Percentiles rank a stretch among this genome's conserved stretches.
Conservation (phyloP, 306 rosid species). For the Calophaca sinica region DNA sequence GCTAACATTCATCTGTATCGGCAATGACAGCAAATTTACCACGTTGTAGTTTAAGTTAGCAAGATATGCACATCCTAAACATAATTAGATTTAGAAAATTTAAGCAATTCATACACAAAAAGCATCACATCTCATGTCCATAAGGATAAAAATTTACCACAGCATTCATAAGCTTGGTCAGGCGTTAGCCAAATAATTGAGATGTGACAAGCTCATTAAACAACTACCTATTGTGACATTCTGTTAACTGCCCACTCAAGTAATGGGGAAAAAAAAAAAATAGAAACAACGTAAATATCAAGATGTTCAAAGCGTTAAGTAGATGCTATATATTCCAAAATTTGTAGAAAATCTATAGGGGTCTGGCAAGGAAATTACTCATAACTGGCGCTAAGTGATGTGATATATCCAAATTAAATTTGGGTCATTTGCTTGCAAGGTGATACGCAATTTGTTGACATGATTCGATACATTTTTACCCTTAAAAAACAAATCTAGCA, state of each 20-base stretch:
- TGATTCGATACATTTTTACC: too few species aligned
- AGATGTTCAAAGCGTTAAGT: not conserved
- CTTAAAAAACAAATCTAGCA: too few species aligned
- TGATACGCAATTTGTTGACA: too few species aligned
- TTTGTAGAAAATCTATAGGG: slow-evolving; percentile 1
- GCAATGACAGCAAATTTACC: slow-evolving; percentile 26
- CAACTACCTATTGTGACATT: slow-evolving; percentile 11
- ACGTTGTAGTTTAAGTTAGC: slow-evolving; percentile 31
- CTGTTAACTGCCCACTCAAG: not conserved
- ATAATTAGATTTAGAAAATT: not conserved
- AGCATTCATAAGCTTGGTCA: slow-evolving; percentile 7
- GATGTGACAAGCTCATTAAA: slow-evolving; percentile 2
- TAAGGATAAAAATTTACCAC: slow-evolving; percentile 4
- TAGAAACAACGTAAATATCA: too few species aligned
- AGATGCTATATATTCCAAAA: not conserved
- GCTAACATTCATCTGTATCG: slow-evolving; percentile 86
- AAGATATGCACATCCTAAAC: not conserved
- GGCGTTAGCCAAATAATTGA: not conserved
- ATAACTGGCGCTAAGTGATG: not conserved
- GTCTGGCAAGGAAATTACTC: slow-evolving; percentile 2
- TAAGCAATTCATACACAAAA: slow-evolving; percentile 16
- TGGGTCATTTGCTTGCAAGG: too few species aligned
- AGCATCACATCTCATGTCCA: slow-evolving; percentile 17
- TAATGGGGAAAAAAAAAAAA: too few species aligned
- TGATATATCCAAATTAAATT: slow-evolving; percentile 1